phyloP scores from a whole-genome alignment of 805 yeast species.

The Pichia manshurica region DNA sequence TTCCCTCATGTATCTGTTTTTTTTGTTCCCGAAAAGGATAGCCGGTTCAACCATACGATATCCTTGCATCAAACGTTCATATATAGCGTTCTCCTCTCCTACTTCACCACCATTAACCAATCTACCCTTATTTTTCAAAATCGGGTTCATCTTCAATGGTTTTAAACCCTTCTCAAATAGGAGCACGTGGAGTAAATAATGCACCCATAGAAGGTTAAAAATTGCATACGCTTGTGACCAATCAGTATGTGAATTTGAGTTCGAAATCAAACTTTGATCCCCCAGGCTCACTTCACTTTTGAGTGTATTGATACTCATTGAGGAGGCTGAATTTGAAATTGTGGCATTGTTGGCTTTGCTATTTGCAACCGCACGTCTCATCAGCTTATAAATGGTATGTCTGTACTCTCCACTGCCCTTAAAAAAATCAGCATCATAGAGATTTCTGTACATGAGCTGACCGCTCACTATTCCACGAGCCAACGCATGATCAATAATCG shows the following conservation, averaged over 20 bases:
- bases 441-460: conserved; percentile 42
- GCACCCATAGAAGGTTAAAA: conserved; percentile 61
- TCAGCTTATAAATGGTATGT: conserved; percentile 53
- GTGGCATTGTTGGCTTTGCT: conserved; percentile 25
- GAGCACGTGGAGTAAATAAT: conserved; percentile 50
- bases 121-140: conserved; percentile 19
- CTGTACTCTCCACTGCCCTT: conserved; percentile 55
- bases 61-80: conserved; percentile 27
- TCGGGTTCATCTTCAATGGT: conserved; percentile 25
- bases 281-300: neutral
- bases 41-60: conserved; percentile 33
- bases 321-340: conserved; percentile 11
- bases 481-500: conserved; percentile 53
- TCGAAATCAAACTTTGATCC: neutral
- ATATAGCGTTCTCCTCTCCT: conserved; percentile 20
- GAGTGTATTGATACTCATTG: conserved; percentile 8
- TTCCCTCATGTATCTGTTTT: conserved; percentile 17
- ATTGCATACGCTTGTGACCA: conserved; percentile 43
- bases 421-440: conserved; percentile 61
- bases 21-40: conserved; percentile 15
- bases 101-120: conserved; percentile 17
- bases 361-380: conserved; percentile 28
- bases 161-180: conserved; percentile 35
- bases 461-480: conserved; percentile 39
- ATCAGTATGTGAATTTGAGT: neutral